A percentile compares a stretch with the other conserved stretches of the same genome.
These are phyloP conservation scores for Osmanthus fragrans DNA, from an alignment of 257 asterid genomes.

Conservation along the genomic window DNA sequence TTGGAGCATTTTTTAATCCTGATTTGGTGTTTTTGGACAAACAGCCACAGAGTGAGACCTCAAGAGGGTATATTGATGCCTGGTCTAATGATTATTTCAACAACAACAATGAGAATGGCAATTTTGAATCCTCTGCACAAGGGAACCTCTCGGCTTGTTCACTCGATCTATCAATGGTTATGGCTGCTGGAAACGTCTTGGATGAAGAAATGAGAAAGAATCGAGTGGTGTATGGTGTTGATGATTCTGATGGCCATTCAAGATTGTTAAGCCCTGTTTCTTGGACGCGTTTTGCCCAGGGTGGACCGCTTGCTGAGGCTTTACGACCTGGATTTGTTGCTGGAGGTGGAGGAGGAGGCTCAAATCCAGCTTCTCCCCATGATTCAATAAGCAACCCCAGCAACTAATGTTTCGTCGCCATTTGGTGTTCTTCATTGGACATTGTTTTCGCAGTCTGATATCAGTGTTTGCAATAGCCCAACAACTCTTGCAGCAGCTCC, in stretches of 20 bases:
- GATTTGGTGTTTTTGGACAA: background rate
- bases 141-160: slow-evolving; percentile 42
- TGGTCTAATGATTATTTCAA: slow-evolving; percentile 37
- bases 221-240: background rate
- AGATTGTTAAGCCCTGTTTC: slow-evolving; percentile 31
- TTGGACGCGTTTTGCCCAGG: slow-evolving; percentile 55
- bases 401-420: slow-evolving; percentile 64
- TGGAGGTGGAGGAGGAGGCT: slow-evolving; percentile 16
- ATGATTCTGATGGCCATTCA: slow-evolving; percentile 19
- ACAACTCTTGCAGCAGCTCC: slow-evolving; percentile 39
- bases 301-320: slow-evolving; percentile 89
- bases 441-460: slow-evolving; percentile 56
- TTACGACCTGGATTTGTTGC: slow-evolving; percentile 41
- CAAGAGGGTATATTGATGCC: slow-evolving; percentile 43
- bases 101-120: slow-evolving; percentile 21
- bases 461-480: slow-evolving; percentile 76
- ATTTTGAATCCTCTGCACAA: slow-evolving; percentile 24
- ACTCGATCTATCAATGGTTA: slow-evolving; percentile 56
- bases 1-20: background rate
- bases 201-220: slow-evolving; percentile 44
- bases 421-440: slow-evolving; percentile 64
- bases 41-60: slow-evolving; percentile 10
- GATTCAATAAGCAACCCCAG: slow-evolving; percentile 42
- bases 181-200: slow-evolving; percentile 41
- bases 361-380: slow-evolving; percentile 47